Percentiles rank a stretch among this genome's conserved stretches.
Evolutionary conservation across 2,329 filamentous ascomycete species (phyloP).

Genomic region (Ophiostoma himal-ulmi): DNA sequence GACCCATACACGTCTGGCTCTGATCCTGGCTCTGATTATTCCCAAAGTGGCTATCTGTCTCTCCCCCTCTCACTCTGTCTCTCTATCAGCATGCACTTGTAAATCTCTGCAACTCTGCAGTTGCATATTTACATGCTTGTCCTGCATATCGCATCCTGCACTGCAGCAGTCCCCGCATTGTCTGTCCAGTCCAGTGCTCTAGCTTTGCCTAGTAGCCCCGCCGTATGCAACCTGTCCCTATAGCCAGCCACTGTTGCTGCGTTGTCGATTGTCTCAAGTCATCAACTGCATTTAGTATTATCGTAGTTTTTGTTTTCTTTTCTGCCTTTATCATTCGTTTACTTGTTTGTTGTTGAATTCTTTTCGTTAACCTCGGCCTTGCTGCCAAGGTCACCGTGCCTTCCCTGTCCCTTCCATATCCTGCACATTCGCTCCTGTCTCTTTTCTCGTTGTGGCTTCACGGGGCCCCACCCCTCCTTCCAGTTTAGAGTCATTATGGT

Average conservation of each 20-base stretch:
- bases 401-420: neutral
- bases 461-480: slow-evolving; percentile 9
- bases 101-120: slow-evolving; percentile 8
- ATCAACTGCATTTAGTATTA: neutral
- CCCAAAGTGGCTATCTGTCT: neutral
- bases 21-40: too few relatives aligned
- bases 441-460: neutral
- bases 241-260: neutral
- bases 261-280: neutral
- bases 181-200: neutral
- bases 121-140: neutral
- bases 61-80: neutral
- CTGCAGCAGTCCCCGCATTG: slow-evolving; percentile 4
- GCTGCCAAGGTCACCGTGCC: too few relatives aligned
- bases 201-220: neutral
- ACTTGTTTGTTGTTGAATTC: neutral
- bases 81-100: neutral
- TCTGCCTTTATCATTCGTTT: neutral
- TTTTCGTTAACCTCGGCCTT: neutral
- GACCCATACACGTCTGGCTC: neutral
- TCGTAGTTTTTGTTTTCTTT: neutral
- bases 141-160: neutral
- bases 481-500: neutral
- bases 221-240: neutral
- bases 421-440: neutral